These are phyloP conservation scores for Larix kaempferi DNA, from an alignment of 75 land plant species.

Conservation along the genomic window DNA sequence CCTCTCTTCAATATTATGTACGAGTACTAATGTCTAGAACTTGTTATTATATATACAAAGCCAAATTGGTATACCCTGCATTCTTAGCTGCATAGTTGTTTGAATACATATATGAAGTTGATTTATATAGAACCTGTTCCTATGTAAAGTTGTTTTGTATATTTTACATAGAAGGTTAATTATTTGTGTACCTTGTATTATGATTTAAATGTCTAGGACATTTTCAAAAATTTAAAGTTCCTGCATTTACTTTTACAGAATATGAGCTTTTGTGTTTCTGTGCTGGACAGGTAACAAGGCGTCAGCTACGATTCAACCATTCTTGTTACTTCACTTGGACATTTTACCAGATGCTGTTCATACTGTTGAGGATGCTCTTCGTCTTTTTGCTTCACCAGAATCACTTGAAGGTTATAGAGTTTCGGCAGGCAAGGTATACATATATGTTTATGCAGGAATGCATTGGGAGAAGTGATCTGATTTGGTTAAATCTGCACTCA, in stretches of 20 bases:
- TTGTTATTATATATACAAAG: too few species aligned
- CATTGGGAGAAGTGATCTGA: background rate
- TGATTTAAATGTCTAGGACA: background rate
- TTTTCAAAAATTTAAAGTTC: too few species aligned
- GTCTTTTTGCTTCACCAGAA: conserved; percentile 80
- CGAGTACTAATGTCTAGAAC: too few species aligned
- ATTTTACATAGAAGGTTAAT: too few species aligned
- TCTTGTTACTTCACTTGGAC: conserved; percentile 81
- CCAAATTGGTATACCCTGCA: too few species aligned
- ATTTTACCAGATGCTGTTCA: conserved; percentile 73
- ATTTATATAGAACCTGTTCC: too few species aligned
- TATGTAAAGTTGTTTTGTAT: too few species aligned
- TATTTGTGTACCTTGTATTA: background rate
- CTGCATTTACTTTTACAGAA: background rate
- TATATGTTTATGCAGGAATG: background rate
- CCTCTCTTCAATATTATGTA: too few species aligned
- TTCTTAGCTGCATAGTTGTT: too few species aligned
- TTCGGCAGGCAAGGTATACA: conserved; percentile 74
- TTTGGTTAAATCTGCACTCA: too few species aligned
- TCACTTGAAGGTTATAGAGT: conserved; percentile 82
- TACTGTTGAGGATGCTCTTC: conserved; percentile 94
- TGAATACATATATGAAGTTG: too few species aligned
- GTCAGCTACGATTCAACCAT: conserved; percentile 93
- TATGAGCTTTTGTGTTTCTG: conserved; percentile 5
- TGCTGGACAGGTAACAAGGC: conserved; percentile 73